Evolutionary conservation across 1,284 basidiomycete genomes (phyloP), one percentile per base, ranked within the genome.

Genomic region (Ganoderma sp.): DNA sequence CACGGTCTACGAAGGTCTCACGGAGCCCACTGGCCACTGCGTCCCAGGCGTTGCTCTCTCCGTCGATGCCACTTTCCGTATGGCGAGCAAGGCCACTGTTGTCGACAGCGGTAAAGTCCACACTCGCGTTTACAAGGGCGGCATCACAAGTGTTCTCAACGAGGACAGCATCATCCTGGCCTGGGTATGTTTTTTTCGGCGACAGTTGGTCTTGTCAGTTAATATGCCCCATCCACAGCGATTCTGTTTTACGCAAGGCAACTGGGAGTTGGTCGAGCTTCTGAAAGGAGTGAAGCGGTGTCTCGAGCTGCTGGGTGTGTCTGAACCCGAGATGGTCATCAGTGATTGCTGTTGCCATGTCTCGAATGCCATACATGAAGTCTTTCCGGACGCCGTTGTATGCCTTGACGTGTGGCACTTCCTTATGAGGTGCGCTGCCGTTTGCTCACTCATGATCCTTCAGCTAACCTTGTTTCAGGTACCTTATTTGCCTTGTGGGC

Each of bases 301-400:
- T 0, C 72, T 61, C 14, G 62, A 64, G 2, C 32, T 52, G 12
- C 70, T 76, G 0, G 69, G 64, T 0, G 63, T 75, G 1, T 22
- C 64, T 1, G 32, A 63, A 2, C 73, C 75, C 1, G 69, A 69
- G 43, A 70, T 71, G 63, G 69, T 65, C 1, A 66, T 74, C 43
- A 70, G 68, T 2, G 75, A 76, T 64, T 76, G 75, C 41, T 77
- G 75, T 58, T 76, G 74, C 62, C 62, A 67, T 37, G 69, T 75
- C 2, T 57, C 67, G 32, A 54, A 10, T 43, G 69, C 67, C 48
- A 67, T 73, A 15, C 12, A 28, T 41, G 28, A 39, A 1, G 62
- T 54, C 5, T 57, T 74, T 32, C 67, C 66, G 68, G 45, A 19
- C n/a, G 45, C 45, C 45, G 45, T 22, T 1, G n/a, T 48, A 0